phyloP scores from a whole-genome alignment of 495 filamentous ascomycete species.

The Podospora anserina region DNA sequence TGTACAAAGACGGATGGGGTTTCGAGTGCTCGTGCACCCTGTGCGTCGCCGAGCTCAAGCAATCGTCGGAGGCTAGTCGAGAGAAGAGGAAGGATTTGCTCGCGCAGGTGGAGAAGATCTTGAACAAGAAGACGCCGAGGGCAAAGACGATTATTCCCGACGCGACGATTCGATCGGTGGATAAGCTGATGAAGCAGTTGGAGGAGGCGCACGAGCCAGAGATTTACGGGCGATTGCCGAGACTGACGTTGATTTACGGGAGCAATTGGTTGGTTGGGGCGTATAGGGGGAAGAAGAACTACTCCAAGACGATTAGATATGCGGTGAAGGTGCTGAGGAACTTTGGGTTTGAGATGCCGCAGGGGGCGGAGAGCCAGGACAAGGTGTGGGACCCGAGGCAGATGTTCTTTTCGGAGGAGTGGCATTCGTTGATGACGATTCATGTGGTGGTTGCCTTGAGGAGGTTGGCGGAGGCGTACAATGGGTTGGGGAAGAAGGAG shows the following conservation, averaged over 20 bases:
- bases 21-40: constrained; percentile 49
- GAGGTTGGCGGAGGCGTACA: constrained; percentile 36
- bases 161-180: constrained; percentile 31
- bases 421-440: constrained; percentile 38
- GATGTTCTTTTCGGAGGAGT: constrained; percentile 20
- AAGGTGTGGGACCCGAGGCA: constrained; percentile 29
- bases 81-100: constrained; percentile 29
- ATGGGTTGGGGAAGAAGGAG: constrained; percentile 28
- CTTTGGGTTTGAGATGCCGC: constrained; percentile 40
- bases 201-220: constrained; percentile 38
- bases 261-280: constrained; percentile 43
- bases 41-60: constrained; percentile 34
- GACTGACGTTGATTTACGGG: constrained; percentile 43
- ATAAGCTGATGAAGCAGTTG: constrained; percentile 32
- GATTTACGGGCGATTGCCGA: constrained; percentile 37
- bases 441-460: constrained; percentile 40
- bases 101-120: constrained; percentile 28
- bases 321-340: constrained; percentile 39
- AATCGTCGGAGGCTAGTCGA: constrained; percentile 15
- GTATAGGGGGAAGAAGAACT: constrained; percentile 37
- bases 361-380: constrained; percentile 19
- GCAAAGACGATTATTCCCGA: constrained; percentile 28
- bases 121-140: constrained; percentile 23
- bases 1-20: constrained; percentile 41
- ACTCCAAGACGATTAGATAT: constrained; percentile 37